Base-by-base conservation (phyloP, 2,329 filamentous ascomycete genomes). In the Akanthomyces lecanii region DNA sequence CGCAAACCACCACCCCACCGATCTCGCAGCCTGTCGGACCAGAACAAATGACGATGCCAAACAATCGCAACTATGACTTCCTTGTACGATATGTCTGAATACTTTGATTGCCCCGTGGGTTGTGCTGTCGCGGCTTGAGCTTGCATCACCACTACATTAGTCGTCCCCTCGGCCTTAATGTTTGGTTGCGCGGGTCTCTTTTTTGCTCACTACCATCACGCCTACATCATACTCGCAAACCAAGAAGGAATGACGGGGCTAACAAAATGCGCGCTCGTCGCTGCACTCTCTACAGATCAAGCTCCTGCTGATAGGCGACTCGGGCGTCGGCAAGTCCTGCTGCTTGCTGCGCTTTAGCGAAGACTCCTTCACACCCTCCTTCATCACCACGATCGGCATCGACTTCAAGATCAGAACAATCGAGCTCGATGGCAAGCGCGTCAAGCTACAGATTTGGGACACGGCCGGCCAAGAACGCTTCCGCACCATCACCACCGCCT, bases 321-420 rank as follows among this genome's bases (percentile, higher is more conserved):
- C 92, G 56, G 93, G 93, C 73, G 93, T 97, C 66, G 93, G 93
- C 77, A 97, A 97, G 81, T 97, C 93, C 70, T 97, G 93, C 87
- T 97, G 93, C 79, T 85, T 97, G 76, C 83, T 97, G 74, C 91
- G 93, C 71, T 97, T 97, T 83, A 96, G 92, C 79, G 93, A 97
- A 81, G 93, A 97, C 82, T 96, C 91, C 53, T 97, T 97, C 81
- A 97, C 93, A 60, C 93, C 93, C 50, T 96, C 92, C 71, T 97
- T 97, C 84, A 97, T 97, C 82, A 97, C 93, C 66, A 99, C 95
- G 67, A 99, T 99, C 79, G 95, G 95, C 70, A 98, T 99, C 82
- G 95, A 99, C 81, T 99, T 99, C 84, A 99, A 99, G 85, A 99
- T 99, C 76, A 87, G 95, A 69, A 99, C 95, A 68, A 99, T 99